Evolutionary conservation across 208 protist species (phyloP).

Genomic region (Phytomonas sp.): DNA sequence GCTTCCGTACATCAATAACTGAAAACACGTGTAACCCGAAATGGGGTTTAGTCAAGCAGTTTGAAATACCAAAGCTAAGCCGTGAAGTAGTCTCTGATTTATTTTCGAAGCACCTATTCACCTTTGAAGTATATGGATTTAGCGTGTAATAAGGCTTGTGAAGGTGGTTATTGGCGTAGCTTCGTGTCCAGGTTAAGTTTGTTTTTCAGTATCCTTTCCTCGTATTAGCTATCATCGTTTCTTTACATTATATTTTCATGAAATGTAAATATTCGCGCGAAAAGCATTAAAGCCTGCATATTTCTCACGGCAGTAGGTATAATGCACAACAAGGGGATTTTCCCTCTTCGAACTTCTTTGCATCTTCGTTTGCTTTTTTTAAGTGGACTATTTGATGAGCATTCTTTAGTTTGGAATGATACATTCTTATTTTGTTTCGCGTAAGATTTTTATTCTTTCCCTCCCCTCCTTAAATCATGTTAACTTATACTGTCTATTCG

Average conservation of each 20-base stretch:
- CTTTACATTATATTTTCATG: neutral
- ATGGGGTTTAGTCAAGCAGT: constrained; percentile 59
- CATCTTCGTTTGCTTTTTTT: constrained; percentile 9
- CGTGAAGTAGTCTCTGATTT: constrained; percentile 41
- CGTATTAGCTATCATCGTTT: neutral
- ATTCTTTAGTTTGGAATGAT: too few species aligned
- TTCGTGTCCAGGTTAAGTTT: neutral
- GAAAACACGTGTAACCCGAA: constrained; percentile 31
- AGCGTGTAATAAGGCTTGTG: constrained; percentile 16
- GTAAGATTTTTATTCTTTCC: neutral
- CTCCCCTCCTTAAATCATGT: neutral
- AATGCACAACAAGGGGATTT: neutral
- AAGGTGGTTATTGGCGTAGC: neutral
- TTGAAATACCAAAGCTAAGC: constrained; percentile 47
- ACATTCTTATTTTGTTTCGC: too few species aligned
- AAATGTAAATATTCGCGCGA: neutral
- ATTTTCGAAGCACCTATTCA: constrained; percentile 38
- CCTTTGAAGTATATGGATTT: constrained; percentile 77
- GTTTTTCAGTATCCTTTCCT: neutral
- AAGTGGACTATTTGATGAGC: too few species aligned
- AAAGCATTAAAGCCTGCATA: neutral
- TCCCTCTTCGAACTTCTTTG: neutral
- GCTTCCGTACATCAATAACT: constrained; percentile 43
- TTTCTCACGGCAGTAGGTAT: neutral
- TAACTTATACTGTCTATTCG: neutral